Base-by-base conservation (phyloP, 2,329 filamentous ascomycete genomes). In the Aureobasidium vineae region DNA sequence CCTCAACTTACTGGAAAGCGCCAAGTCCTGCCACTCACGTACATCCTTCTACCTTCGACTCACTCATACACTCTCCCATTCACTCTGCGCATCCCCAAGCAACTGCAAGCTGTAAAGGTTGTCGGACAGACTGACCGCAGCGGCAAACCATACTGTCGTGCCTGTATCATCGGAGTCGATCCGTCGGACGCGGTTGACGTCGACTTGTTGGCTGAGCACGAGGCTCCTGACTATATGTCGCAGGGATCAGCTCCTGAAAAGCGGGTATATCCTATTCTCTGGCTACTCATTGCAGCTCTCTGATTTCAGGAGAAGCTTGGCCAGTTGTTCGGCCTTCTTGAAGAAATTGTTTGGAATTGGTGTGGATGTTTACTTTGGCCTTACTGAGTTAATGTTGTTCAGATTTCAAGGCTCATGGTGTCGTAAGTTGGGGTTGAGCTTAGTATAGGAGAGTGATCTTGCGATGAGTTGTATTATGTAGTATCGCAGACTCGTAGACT, bases 131-230 rank as follows among this genome's bases (percentile, higher is more conserved):
- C 53, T 19, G 23, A 56, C 16, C 33, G 53, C 21, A 56, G n/a
- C 36, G 53, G 53, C 10, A 40, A 56, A 26, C 53, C 53, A 16
- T 56, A 56, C 53, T 56, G 53, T 41, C 53, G 53, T 41, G 53
- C 53, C 15, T 56, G 53, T 10, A n/a, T 56, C 53, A 40, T 11
- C 23, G 53, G 53, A 28, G 53, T 41, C 2, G 21, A 41, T 28
- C 21, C 21, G 3, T 56, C 53, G 5, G 23, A 41, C 19, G 36
- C 41, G n/a, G 15, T 56, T 41, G 53, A 56, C 28, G 36, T 56
- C 8, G 36, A 26, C 13, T 41, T 56, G 36, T 41, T 56, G 36
- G 21, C 15, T 11, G 53, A 56, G 11, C 15, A 41, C 21, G 53
- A 56, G 23, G 53, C 53, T 15, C 53, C 53, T 11, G 53, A 56